These are phyloP conservation scores for Dothistroma pini DNA, from an alignment of 2,329 filamentous ascomycete species.

Conservation along the genomic window DNA sequence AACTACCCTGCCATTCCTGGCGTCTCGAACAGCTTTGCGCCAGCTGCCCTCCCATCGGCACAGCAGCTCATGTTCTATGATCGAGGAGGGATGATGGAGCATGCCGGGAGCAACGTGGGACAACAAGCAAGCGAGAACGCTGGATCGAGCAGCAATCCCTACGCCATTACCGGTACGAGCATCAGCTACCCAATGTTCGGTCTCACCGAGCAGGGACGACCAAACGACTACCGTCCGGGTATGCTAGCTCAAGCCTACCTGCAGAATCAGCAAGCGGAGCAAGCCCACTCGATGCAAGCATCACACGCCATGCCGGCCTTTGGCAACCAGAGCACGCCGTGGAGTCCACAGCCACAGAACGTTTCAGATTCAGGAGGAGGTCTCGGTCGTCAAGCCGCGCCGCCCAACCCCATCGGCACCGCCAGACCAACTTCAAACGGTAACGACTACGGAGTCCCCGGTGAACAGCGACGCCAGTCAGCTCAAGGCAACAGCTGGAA, in stretches of 20 bases:
- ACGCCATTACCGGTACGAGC: slow-evolving; percentile 17
- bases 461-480: slow-evolving; percentile 1
- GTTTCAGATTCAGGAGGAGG: slow-evolving; percentile 2
- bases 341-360: slow-evolving; percentile 2
- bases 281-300: not conserved
- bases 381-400: not conserved
- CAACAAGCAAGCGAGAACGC: not conserved
- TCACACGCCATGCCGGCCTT: not conserved
- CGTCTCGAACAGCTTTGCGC: slow-evolving; percentile 31
- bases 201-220: slow-evolving; percentile 8
- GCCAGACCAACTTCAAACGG: slow-evolving; percentile 15
- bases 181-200: slow-evolving; percentile 20
- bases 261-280: not conserved
- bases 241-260: not conserved
- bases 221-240: not conserved
- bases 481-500: slow-evolving; percentile 1
- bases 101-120: not conserved
- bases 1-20: slow-evolving; percentile 34
- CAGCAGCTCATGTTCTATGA: slow-evolving; percentile 14
- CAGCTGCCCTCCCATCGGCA: slow-evolving; percentile 1
- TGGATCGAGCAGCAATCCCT: slow-evolving; percentile 6
- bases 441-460: slow-evolving; percentile 2
- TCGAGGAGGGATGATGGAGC: not conserved
- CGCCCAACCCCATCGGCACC: slow-evolving; percentile 15
- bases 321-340: slow-evolving; percentile 1